Percentiles rank a stretch among this genome's conserved stretches.
phyloP scores from a whole-genome alignment of 306 rosid genomes.

The Prunus mume region DNA sequence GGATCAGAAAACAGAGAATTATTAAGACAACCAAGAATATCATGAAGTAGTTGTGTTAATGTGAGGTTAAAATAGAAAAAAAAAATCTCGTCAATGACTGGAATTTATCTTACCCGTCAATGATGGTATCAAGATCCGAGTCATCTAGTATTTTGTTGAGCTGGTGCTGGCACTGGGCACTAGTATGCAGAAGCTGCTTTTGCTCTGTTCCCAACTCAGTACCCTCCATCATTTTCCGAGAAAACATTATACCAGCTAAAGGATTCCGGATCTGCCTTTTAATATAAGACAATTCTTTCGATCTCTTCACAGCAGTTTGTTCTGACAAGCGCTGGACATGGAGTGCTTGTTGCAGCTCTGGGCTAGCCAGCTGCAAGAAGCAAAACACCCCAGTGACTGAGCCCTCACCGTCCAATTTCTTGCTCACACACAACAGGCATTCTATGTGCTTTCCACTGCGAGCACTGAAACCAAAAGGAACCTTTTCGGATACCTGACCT shows the following conservation, averaged over 20 bases:
- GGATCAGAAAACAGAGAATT: slow-evolving; percentile 14
- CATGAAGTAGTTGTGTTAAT: neutral
- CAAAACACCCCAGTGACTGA: slow-evolving; percentile 80
- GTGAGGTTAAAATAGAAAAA: neutral
- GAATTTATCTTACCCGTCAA: slow-evolving; percentile 66
- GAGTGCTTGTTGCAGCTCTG: slow-evolving; percentile 81
- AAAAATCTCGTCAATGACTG: neutral
- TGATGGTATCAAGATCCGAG: slow-evolving; percentile 82
- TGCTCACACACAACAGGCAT: slow-evolving; percentile 79
- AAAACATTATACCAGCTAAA: slow-evolving; percentile 60
- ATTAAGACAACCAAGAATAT: neutral
- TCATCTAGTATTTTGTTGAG: slow-evolving; percentile 88
- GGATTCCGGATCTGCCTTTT: slow-evolving; percentile 80
- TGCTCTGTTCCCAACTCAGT: slow-evolving; percentile 74
- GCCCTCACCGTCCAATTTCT: slow-evolving; percentile 75
- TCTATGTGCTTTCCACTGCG: slow-evolving; percentile 68
- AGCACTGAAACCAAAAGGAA: slow-evolving; percentile 64
- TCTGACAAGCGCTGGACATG: slow-evolving; percentile 81
- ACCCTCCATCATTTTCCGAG: slow-evolving; percentile 66
- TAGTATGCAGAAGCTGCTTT: slow-evolving; percentile 57
- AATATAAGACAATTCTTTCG: slow-evolving; percentile 60
- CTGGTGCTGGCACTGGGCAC: slow-evolving; percentile 79
- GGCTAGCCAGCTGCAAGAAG: slow-evolving; percentile 93
- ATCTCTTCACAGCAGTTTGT: slow-evolving; percentile 82
- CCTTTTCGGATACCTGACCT: slow-evolving; percentile 67